phyloP scores from a whole-genome alignment of 768 basidiomycete genomes.

The Dacryopinax primogenitus region DNA sequence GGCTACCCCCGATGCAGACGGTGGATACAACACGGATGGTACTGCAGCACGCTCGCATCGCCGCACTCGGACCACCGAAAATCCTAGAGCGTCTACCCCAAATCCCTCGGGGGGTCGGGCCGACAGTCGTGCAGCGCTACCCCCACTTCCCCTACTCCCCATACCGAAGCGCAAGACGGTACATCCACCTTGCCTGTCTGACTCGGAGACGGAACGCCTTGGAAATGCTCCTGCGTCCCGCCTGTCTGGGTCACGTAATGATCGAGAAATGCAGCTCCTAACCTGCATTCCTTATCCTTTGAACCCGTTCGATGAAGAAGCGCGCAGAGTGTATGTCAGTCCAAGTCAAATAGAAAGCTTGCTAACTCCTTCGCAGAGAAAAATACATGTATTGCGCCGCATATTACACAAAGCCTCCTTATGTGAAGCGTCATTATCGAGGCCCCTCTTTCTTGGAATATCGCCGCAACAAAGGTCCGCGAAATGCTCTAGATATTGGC shows the following conservation, averaged over 20 bases:
- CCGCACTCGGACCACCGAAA: not conserved
- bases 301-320: not conserved
- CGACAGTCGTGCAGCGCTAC: not conserved
- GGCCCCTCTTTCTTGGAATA: not conserved
- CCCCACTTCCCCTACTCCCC: not conserved
- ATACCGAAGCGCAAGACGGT: not conserved
- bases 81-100: not conserved
- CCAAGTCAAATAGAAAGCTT: not conserved
- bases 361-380: not conserved
- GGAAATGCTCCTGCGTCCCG: no score
- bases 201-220: not conserved
- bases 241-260: not conserved
- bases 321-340: not conserved
- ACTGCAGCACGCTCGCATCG: not conserved
- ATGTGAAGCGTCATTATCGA: not conserved
- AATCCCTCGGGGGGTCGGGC: not conserved
- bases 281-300: not conserved
- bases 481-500: not conserved
- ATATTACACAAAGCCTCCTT: not conserved
- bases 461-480: not conserved
- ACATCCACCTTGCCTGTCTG: not conserved
- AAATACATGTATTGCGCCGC: constrained; percentile 5
- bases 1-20: not conserved
- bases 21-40: not conserved
- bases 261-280: not conserved